A percentile compares a stretch with the other conserved stretches of the same genome.
These are phyloP conservation scores for Iris macrosiphon DNA, from an alignment of 106 monocot genomes.

Conservation along the genomic window DNA sequence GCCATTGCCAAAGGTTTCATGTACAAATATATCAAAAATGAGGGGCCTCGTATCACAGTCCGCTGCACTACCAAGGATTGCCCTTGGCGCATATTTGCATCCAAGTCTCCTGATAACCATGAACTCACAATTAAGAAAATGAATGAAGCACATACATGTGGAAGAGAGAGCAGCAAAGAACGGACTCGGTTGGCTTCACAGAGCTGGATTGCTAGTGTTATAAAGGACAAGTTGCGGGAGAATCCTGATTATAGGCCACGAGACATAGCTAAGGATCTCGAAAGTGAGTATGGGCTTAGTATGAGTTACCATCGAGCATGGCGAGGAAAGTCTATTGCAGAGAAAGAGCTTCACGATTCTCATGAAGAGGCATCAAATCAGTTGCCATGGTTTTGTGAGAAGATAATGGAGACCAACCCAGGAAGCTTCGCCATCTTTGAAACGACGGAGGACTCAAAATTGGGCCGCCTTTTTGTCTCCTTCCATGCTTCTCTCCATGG, in stretches of 20 bases:
- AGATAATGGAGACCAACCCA: constrained; percentile 89
- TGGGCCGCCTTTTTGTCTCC: constrained; percentile 60
- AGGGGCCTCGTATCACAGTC: constrained; percentile 75
- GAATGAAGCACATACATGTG: constrained; percentile 63
- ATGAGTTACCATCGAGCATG: constrained; percentile 88
- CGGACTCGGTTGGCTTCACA: constrained; percentile 70
- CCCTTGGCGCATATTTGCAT: constrained; percentile 87
- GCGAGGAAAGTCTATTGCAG: constrained; percentile 79
- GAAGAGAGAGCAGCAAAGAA: constrained; percentile 39
- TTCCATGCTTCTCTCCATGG: constrained; percentile 79
- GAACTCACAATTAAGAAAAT: constrained; percentile 78
- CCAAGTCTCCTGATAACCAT: constrained; percentile 44
- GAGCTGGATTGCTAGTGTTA: constrained; percentile 89
- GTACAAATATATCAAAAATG: constrained; percentile 83
- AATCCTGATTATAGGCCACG: constrained; percentile 79
- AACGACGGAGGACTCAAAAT: constrained; percentile 52
- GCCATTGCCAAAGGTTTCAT: constrained; percentile 84
- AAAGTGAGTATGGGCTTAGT: constrained; percentile 83
- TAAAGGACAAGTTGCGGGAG: constrained; percentile 87
- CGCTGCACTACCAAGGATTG: constrained; percentile 75
- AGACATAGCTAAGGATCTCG: constrained; percentile 82
- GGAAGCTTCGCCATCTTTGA: constrained; percentile 63
- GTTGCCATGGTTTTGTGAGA: constrained; percentile 79
- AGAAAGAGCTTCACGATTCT: constrained; percentile 78
- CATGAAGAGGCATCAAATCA: constrained; percentile 73